Percentiles rank a stretch among this genome's conserved stretches.
These are phyloP conservation scores for Fragilaria crotonensis DNA, from an alignment of 108 stramenopile genomes.

Conservation along the genomic window DNA sequence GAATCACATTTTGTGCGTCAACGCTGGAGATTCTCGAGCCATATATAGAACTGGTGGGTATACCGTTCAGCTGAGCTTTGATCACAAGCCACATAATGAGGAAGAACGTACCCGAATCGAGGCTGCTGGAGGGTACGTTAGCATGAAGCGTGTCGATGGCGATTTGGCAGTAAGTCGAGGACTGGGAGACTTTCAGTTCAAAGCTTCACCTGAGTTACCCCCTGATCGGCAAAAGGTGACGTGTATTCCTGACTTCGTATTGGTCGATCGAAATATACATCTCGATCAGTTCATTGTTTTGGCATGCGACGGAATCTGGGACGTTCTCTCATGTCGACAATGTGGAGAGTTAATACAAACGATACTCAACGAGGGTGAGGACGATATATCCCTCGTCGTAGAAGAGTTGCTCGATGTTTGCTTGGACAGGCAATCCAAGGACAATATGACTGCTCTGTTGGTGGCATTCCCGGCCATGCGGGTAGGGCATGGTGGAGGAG, in stretches of 20 bases:
- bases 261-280: not conserved
- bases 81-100: constrained; percentile 72
- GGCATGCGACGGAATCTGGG: constrained; percentile 86
- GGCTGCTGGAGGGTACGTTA: constrained; percentile 39
- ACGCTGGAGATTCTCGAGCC: constrained; percentile 78
- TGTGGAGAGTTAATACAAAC: constrained; percentile 51
- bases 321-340: constrained; percentile 52
- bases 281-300: constrained; percentile 63
- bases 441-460: constrained; percentile 64
- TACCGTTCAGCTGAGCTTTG: constrained; percentile 46
- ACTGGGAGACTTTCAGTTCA: constrained; percentile 57
- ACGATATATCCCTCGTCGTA: not conserved
- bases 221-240: not conserved
- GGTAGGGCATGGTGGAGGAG: not conserved
- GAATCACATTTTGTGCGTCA: constrained; percentile 62
- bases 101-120: constrained; percentile 32
- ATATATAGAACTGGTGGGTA: constrained; percentile 23
- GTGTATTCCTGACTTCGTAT: not conserved
- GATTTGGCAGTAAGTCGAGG: constrained; percentile 67
- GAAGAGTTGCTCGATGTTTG: constrained; percentile 43
- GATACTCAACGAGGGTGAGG: constrained; percentile 17
- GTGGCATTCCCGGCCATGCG: constrained; percentile 31
- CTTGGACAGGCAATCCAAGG: constrained; percentile 48
- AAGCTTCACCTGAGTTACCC: not conserved
- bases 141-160: constrained; percentile 62